These are phyloP conservation scores for Mallotus japonicus DNA, from an alignment of 441 rosid genomes.

Conservation along the genomic window DNA sequence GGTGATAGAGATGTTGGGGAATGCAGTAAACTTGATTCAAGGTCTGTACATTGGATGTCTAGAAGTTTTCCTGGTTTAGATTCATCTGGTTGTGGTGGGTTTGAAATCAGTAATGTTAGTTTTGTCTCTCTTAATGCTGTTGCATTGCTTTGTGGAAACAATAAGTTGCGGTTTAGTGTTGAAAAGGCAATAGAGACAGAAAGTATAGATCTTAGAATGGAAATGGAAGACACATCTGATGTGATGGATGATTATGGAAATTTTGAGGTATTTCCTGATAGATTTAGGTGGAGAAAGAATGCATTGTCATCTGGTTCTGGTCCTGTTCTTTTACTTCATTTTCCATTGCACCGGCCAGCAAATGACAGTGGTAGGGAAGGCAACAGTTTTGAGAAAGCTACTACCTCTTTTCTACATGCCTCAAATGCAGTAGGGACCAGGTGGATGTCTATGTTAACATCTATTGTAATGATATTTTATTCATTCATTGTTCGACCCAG, in stretches of 20 bases:
- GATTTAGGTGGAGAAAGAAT: constrained; percentile 43
- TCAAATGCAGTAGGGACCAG: constrained; percentile 25
- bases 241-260: constrained; percentile 14
- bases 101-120: constrained; percentile 54
- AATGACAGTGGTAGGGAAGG: constrained; percentile 20
- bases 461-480: not conserved
- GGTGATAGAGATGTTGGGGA: constrained; percentile 64
- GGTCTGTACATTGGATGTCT: constrained; percentile 44
- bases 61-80: constrained; percentile 59
- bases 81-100: constrained; percentile 58
- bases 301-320: constrained; percentile 42
- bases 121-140: constrained; percentile 60
- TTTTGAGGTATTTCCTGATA: constrained; percentile 17
- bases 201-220: constrained; percentile 36
- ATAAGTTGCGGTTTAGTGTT: constrained; percentile 43
- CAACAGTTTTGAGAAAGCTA: constrained; percentile 18
- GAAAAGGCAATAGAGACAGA: constrained; percentile 59
- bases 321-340: constrained; percentile 60
- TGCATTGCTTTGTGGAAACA: constrained; percentile 54
- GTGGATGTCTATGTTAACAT: constrained; percentile 21
- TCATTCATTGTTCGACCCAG: not conserved
- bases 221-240: constrained; percentile 17
- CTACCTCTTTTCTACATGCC: constrained; percentile 16
- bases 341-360: constrained; percentile 41
- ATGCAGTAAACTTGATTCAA: constrained; percentile 40